Evolutionary conservation across 2,329 filamentous ascomycete genomes (phyloP).

Genomic region (Trichoderma sp.): DNA sequence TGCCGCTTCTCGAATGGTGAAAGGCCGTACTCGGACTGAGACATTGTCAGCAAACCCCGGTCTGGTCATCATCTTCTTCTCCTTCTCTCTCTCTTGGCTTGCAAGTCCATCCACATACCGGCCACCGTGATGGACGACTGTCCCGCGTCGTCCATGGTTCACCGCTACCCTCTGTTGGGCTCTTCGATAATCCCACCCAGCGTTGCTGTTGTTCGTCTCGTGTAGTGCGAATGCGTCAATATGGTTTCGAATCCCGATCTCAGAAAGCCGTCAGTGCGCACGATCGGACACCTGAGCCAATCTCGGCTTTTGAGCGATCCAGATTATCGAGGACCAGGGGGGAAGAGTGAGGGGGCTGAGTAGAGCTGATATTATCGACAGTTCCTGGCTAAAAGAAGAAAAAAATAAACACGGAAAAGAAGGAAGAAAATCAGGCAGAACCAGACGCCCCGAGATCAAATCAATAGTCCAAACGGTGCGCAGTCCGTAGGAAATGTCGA

Average conservation of each 20-base stretch:
- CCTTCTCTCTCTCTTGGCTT: background rate
- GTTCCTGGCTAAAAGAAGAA: background rate
- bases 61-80: too few relatives aligned
- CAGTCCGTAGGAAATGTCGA: conserved; percentile 16
- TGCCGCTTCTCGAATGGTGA: conserved; percentile 89
- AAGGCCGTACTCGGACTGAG: conserved; percentile 68
- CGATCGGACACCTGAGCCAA: background rate
- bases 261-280: conserved; percentile 11
- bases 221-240: conserved; percentile 4
- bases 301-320: background rate
- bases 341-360: conserved; percentile 7
- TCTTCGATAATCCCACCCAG: background rate
- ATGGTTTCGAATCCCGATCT: background rate
- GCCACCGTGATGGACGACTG: conserved; percentile 62
- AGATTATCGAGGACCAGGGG: conserved; percentile 19
- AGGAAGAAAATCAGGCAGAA: background rate
- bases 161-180: background rate
- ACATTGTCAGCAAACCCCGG: conserved; percentile 34
- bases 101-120: conserved; percentile 44
- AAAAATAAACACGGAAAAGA: background rate
- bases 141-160: conserved; percentile 36
- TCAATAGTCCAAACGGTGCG: background rate
- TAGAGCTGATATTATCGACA: background rate
- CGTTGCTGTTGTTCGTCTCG: background rate
- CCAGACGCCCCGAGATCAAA: conserved; percentile 10